Base-by-base conservation (phyloP, 179 eudicot species). In the Monotropa hypopitys region DNA sequence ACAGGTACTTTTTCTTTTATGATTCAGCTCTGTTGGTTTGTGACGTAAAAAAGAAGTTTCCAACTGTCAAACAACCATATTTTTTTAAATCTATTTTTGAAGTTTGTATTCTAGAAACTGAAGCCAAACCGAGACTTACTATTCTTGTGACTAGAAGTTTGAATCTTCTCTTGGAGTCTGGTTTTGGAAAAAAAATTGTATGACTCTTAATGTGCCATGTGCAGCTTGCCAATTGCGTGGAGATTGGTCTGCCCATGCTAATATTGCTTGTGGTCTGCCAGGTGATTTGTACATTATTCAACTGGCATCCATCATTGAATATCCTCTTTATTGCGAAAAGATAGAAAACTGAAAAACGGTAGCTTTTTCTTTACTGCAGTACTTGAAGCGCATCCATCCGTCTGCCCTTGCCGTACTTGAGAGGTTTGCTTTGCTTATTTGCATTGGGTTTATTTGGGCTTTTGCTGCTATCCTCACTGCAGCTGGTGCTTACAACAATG, bases 231-330 rank as follows among this genome's bases (percentile, higher is more conserved):
- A 87, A 89, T 53, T 95, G 99, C 78, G 89, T 91, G 69, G 97
- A 93, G 87, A 88, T 95, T 63, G 99, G 99, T 71, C 85, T 95
- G 80, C 97, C 95, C 43, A 93, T 90, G 93, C 84, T 95, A 59
- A 77, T 95, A 76, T 81, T 93, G 40, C 85, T 95, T 30, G 90
- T 91, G 70, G 80, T 88, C 65, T 76, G 82, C 81, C 98, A 94
- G 90, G 97, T 91, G 86, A 66, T 35, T 61, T 77, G 46, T 13
- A 61, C 40, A 42, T 76, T 47, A 32, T 33, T 54, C 18, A 10
- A 46, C 23, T 43, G 46, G 21, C 73, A 33, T 26, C 53, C 3
- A 49, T 35, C 13, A 15, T 66, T 42, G 62, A 73, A 35, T 11
- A 38, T 16, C 8, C 21, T 50, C 42, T 74, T 28, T 68, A 50